Evolutionary conservation across 2,329 filamentous ascomycete species (phyloP).

Genomic region (Colletotrichum cuscutae): DNA sequence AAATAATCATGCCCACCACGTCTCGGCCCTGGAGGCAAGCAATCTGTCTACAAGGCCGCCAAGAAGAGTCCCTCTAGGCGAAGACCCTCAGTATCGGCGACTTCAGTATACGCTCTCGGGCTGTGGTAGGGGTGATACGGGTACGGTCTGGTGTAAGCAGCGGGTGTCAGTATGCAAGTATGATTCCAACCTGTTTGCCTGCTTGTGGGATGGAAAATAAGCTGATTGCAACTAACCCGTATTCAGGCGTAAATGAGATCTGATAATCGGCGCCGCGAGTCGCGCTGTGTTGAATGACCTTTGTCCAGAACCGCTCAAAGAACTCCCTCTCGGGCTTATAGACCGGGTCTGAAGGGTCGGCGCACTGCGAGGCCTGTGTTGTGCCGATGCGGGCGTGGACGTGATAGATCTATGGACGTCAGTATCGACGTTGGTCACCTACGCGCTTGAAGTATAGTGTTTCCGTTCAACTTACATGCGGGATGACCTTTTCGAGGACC

Average conservation of each 20-base stretch:
- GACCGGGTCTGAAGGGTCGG: conserved; percentile 44
- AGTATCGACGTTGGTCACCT: no score
- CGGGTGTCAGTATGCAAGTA: not conserved
- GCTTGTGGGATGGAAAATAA: not conserved
- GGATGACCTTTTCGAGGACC: conserved; percentile 39
- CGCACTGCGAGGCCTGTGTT: conserved; percentile 48
- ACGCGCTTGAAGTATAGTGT: not conserved
- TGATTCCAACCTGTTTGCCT: no score
- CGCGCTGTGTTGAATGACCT: conserved; percentile 30
- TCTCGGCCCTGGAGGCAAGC: no score
- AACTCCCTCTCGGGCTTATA: conserved; percentile 43
- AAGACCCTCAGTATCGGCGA: conserved; percentile 40
- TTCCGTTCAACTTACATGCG: conserved; percentile 40
- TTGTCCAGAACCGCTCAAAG: conserved; percentile 43
- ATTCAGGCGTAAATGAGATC: conserved; percentile 23
- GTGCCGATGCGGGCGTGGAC: conserved; percentile 49
- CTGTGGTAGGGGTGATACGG: conserved; percentile 40
- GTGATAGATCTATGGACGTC: conserved; percentile 42
- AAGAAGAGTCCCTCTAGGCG: conserved; percentile 38
- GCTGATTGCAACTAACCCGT: conserved; percentile 8
- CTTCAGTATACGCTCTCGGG: conserved; percentile 36
- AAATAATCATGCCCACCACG: no score
- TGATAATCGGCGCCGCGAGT: conserved; percentile 9
- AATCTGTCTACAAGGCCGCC: not conserved
- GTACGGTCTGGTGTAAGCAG: conserved; percentile 34